Base-by-base conservation (phyloP, 805 yeast species). In the Saccharomycopsis guyanensis region DNA sequence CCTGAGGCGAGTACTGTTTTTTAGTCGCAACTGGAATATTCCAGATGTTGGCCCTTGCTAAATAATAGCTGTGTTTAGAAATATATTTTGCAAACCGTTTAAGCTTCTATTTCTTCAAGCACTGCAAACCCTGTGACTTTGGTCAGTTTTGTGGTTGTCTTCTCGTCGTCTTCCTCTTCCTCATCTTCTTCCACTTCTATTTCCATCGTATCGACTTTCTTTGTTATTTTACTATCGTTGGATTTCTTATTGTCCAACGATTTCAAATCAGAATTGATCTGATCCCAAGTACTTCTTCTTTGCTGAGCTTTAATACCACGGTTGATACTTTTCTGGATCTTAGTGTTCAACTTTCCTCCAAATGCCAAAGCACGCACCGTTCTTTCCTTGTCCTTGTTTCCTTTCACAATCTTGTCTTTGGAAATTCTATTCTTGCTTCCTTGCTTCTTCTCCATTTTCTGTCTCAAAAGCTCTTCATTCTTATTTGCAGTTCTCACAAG, bases 401-500 rank as follows among this genome's bases (percentile, higher is more conserved):
- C 13, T 5, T 37, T 33, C 16, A 40, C 24, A 12, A 18, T 16
- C 19, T 39, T 35, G n/a, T 22, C 40, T 25, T 37, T 42, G 8
- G 12, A 10, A 7, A n/a, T n/a, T 23, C 25, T 47, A 24, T 43
- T 40, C 12, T 22, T 33, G 29, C 29, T 40, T 19, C 22, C 23
- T 40, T 41, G 16, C 16, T 43, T 47, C 32, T 50, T 50, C 19
- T 41, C 48, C 2, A 50, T 7, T 34, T 47, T 50, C 35, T 41
- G 35, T 15, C 44, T 34, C 12, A 50, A 36, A 6, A 50, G 36
- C 25, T 50, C 43, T 29, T 50, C 53, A 23, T 50, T 50, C 34
- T 44, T 50, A 35, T 50, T 47, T 13, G 53, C 40, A 15, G 53
- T 50, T 43, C 53, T 38, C 13, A 50, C 53, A 23, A 50, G 35